These are phyloP conservation scores for Tanacetum coccineum DNA, from an alignment of 129 eudicot genomes.

Conservation along the genomic window DNA sequence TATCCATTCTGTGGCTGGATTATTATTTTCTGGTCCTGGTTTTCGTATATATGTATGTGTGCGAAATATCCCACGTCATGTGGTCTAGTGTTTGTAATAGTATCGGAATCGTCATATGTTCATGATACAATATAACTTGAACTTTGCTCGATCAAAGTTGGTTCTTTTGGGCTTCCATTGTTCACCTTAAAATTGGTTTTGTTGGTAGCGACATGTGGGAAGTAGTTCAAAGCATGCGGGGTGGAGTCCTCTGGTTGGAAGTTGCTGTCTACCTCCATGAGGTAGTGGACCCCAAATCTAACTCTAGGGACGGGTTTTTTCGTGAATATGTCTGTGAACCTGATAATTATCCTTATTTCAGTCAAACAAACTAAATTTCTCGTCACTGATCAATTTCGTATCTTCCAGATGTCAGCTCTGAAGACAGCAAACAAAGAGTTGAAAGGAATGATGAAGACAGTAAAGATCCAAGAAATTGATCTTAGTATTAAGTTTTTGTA, in stretches of 20 bases:
- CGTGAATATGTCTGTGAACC: conserved; percentile 23
- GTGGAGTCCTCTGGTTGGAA: conserved; percentile 63
- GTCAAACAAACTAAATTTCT: conserved; percentile 1
- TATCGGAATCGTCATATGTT: conserved; percentile 13
- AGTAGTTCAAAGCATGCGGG: conserved; percentile 63
- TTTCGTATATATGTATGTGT: neutral
- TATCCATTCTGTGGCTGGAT: too few species aligned
- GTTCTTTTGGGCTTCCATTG: conserved; percentile 20
- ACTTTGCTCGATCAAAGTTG: conserved; percentile 18
- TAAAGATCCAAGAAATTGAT: conserved; percentile 88
- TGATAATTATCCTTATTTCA: conserved; percentile 15
- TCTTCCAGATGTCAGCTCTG: conserved; percentile 79
- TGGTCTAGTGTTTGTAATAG: neutral
- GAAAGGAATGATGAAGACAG: conserved; percentile 97
- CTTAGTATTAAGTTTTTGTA: conserved; percentile 35
- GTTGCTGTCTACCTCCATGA: conserved; percentile 89
- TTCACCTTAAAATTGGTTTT: conserved; percentile 43
- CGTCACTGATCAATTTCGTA: conserved; percentile 6
- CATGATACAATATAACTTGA: conserved; percentile 11
- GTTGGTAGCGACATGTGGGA: conserved; percentile 58
- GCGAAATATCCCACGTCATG: neutral
- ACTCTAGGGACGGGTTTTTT: conserved; percentile 26
- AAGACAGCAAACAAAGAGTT: conserved; percentile 85
- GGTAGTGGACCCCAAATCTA: conserved; percentile 48
- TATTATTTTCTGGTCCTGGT: too few species aligned